Evolutionary conservation across 495 filamentous ascomycete genomes (phyloP).

Genomic region (Neurospora hispaniola): DNA sequence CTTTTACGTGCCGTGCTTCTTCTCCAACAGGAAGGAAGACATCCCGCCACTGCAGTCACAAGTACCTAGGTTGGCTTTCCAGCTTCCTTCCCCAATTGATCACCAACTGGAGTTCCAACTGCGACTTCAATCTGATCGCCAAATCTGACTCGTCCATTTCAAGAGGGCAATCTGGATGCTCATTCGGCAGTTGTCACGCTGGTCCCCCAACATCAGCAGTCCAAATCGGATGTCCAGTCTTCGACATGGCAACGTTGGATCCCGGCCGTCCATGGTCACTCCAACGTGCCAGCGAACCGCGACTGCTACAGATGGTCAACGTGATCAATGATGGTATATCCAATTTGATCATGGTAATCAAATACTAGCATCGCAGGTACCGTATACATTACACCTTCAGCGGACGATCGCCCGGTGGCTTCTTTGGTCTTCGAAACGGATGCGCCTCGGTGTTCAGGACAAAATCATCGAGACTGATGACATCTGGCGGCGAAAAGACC

Average conservation of each 20-base stretch:
- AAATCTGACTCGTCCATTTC: neutral
- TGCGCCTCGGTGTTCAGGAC: conserved; percentile 52
- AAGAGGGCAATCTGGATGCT: neutral
- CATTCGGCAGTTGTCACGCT: neutral
- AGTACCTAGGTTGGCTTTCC: no score
- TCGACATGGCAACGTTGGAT: no score
- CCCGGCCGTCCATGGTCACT: no score
- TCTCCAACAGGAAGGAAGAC: neutral
- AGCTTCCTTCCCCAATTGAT: neutral
- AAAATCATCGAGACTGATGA: conserved; percentile 65
- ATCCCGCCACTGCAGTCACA: neutral
- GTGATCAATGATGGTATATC: neutral
- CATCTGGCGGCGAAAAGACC: conserved; percentile 54
- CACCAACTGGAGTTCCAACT: neutral
- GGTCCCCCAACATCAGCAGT: neutral
- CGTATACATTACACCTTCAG: neutral
- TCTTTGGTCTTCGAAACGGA: conserved; percentile 33
- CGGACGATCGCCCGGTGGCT: neutral
- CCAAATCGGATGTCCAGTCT: no score
- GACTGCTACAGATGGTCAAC: neutral
- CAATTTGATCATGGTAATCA: neutral
- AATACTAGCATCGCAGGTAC: no score
- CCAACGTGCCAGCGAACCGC: neutral
- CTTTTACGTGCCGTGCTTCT: neutral
- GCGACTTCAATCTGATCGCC: no score